A percentile compares a stretch with the other conserved stretches of the same genome.
These are phyloP conservation scores for Clitocybe nebularis DNA, from an alignment of 1,284 basidiomycete genomes.

Conservation along the genomic window DNA sequence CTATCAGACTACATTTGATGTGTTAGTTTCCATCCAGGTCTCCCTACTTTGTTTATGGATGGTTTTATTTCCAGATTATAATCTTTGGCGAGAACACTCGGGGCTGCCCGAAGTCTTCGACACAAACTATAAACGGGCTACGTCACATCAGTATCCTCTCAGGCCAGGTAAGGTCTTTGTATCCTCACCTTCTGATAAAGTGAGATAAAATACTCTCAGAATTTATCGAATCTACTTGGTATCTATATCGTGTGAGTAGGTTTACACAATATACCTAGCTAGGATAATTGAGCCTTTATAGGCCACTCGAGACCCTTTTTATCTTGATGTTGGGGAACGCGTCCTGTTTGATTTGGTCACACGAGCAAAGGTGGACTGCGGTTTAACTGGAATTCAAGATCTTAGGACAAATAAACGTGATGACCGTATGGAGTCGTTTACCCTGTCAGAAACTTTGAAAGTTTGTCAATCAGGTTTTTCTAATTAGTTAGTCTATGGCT, in stretches of 20 bases:
- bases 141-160: conserved; percentile 80
- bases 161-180: conserved; percentile 57
- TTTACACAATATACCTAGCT: neutral
- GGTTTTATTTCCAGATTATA: conserved; percentile 61
- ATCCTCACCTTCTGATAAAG: too few relatives aligned
- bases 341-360: conserved; percentile 73
- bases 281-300: conserved; percentile 27
- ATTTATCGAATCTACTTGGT: conserved; percentile 93
- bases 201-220: conserved; percentile 38
- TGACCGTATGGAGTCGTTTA: conserved; percentile 93
- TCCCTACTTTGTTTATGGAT: neutral
- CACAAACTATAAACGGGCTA: conserved; percentile 67
- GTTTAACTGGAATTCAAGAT: conserved; percentile 78
- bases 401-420: conserved; percentile 77
- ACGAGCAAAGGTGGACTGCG: conserved; percentile 80
- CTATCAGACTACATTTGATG: conserved; percentile 80
- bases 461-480: conserved; percentile 31
- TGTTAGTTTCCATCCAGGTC: conserved; percentile 44
- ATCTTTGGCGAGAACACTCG: conserved; percentile 81
- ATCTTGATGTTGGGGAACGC: conserved; percentile 86
- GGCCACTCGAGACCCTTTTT: conserved; percentile 90
- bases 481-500: too few relatives aligned
- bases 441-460: conserved; percentile 87
- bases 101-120: conserved; percentile 91
- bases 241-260: conserved; percentile 79